Base-by-base conservation (phyloP, 371 early-diverging fungal species). In the Zopfochytrium polystomum region DNA sequence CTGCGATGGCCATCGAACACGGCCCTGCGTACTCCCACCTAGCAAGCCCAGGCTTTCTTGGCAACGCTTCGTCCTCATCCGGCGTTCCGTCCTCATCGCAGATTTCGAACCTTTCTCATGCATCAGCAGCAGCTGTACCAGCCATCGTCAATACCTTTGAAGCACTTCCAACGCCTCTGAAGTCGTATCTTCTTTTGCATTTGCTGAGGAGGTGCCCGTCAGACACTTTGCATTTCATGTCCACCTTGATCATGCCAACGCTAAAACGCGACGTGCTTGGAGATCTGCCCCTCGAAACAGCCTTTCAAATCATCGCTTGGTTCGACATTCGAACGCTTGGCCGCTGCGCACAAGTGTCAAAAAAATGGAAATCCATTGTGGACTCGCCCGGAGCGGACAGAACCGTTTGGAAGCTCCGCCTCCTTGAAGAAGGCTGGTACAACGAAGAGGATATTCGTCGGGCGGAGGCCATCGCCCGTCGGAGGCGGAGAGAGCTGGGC, bases 191-290 rank as follows among this genome's bases (percentile, higher is more conserved):
- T 61, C 80, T 92, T 26, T 80, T 84, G 56, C 89, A 91, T 47
- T 70, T 92, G 9, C 79, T 92, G 18, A 74, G 77, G 7, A 81
- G 89, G n/a, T 84, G 79, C 35, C 80, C 85, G 6, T 77, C 80
- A 26, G 76, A 80, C 4, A 82, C 90, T 0, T 81, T 95, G 46
- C 93, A 93, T 69, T 87, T 88, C 71, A 84, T 89, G 5, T 81
- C 86, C 58, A 82, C 86, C 15, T 69, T 87, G 13, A 83, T 93
- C 51, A 76, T 84, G 33, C 89, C 92, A 0, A 84, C 85, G 3
- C 80, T 95, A 58, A 89, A 90, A 66, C 80, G 85, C 53, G 94
- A 96, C 73, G 90, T 93, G 62, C 50, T 95, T 18, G 79, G 84
- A 6, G 78, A 84, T 6, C 72, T 95, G 57, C 97, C 97, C 0